phyloP scores from a whole-genome alignment of 108 stramenopile species.

The Asterionellopsis glacialis region DNA sequence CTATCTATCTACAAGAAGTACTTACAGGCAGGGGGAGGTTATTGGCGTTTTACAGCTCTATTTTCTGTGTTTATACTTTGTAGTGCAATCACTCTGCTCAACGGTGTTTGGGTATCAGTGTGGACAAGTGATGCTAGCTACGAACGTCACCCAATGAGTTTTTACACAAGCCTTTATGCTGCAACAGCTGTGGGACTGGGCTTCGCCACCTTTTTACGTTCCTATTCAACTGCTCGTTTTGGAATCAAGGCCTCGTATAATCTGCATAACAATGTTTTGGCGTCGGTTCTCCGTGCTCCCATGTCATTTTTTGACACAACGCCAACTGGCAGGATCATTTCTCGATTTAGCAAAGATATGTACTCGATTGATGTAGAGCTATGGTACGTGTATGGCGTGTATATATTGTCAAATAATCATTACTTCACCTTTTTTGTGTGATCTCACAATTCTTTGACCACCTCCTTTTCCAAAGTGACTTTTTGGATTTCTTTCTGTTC shows the following conservation, averaged over 20 bases:
- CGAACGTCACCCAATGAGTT: conserved; percentile 31
- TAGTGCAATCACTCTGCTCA: conserved; percentile 39
- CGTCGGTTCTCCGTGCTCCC: conserved; percentile 74
- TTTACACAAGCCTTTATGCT: conserved; percentile 34
- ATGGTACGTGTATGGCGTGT: too few relatives aligned
- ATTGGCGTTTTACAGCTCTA: conserved; percentile 29
- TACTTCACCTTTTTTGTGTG: too few relatives aligned
- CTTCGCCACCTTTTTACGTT: conserved; percentile 48
- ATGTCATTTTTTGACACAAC: conserved; percentile 91
- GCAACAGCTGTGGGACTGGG: conserved; percentile 30
- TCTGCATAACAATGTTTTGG: conserved; percentile 48
- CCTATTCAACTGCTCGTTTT: conserved; percentile 51
- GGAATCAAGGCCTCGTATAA: conserved; percentile 53
- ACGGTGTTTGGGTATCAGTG: conserved; percentile 46
- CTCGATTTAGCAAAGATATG: conserved; percentile 79
- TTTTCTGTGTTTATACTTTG: conserved; percentile 48
- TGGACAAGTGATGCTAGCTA: conserved; percentile 67
- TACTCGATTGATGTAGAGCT: conserved; percentile 63
- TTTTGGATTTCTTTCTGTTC: conserved; percentile 31
- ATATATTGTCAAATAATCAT: too few relatives aligned
- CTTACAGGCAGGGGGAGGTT: conserved; percentile 59
- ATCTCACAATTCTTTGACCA: too few relatives aligned
- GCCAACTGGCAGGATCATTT: conserved; percentile 87
- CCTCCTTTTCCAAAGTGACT: conserved; percentile 1
- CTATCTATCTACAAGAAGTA: conserved; percentile 58